phyloP scores from a whole-genome alignment of 306 rosid genomes.

The Cucurbita ficifolia region DNA sequence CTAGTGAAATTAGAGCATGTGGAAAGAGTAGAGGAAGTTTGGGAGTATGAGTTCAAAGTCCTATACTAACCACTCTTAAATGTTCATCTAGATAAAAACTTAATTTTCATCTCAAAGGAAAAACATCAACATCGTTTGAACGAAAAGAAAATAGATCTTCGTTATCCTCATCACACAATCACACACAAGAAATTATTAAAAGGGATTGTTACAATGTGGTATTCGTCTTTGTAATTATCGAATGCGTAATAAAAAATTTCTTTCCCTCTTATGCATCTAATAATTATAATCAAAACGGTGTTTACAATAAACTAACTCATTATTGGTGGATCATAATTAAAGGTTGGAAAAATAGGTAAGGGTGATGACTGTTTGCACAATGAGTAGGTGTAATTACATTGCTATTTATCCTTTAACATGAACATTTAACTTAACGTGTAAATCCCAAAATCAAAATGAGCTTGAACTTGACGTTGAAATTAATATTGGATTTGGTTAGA shows the following conservation, averaged over 20 bases:
- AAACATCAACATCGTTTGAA: no score
- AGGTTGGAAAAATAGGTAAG: background rate
- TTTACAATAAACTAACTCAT: background rate
- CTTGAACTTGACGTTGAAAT: constrained; percentile 3
- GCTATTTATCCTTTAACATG: background rate
- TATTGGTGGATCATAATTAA: background rate
- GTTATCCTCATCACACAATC: background rate
- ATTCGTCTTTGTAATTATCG: background rate
- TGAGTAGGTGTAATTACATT: background rate
- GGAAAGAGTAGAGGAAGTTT: background rate
- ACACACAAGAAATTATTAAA: background rate
- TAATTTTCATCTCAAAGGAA: background rate
- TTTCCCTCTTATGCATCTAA: background rate
- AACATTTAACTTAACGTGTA: background rate
- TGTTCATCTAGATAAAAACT: no score
- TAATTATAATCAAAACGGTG: background rate
- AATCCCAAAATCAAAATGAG: background rate
- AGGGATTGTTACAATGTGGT: background rate
- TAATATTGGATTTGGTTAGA: constrained; percentile 1
- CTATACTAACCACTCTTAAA: background rate
- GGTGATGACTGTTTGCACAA: background rate
- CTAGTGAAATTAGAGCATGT: background rate
- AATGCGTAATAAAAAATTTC: background rate
- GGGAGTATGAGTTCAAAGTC: background rate
- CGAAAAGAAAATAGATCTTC: background rate